Conservation (phyloP, 140 eudicot genomes). For the Oenanthe javanica region DNA sequence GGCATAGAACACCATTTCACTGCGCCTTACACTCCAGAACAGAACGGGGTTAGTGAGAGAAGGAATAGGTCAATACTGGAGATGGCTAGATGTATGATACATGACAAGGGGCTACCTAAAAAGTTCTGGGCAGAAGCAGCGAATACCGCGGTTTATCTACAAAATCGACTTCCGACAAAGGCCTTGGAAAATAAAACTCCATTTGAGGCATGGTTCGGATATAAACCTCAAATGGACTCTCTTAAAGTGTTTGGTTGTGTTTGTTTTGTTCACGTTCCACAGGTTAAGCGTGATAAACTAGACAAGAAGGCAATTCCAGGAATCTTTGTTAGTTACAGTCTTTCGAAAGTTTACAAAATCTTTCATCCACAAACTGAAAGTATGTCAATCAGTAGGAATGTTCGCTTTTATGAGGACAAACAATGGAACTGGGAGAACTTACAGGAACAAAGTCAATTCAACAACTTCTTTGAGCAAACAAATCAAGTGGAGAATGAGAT, state of each 20-base stretch:
- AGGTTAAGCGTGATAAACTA: not conserved
- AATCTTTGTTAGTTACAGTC: not conserved
- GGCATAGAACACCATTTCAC: not conserved
- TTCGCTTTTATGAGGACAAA: too few relatives aligned
- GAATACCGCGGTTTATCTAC: not conserved
- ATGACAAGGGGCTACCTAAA: not conserved
- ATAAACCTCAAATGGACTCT: not conserved
- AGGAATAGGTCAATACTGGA: too few relatives aligned
- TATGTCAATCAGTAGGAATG: too few relatives aligned
- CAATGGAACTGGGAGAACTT: not conserved
- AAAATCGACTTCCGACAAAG: not conserved
- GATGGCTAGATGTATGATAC: not conserved
- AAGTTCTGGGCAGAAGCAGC: not conserved
- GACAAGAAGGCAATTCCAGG: not conserved
- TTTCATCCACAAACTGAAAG: too few relatives aligned
- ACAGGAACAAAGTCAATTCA: not conserved
- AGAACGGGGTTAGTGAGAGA: not conserved
- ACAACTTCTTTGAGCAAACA: not conserved
- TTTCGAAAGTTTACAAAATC: too few relatives aligned
- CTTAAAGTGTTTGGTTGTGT: not conserved
- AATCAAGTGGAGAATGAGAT: not conserved
- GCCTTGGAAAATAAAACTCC: not conserved
- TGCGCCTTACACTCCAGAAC: not conserved
- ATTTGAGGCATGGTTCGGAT: not conserved
- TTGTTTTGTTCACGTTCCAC: not conserved